phyloP scores from a whole-genome alignment of 1,139 yeast species.

The Taphrina communis region DNA sequence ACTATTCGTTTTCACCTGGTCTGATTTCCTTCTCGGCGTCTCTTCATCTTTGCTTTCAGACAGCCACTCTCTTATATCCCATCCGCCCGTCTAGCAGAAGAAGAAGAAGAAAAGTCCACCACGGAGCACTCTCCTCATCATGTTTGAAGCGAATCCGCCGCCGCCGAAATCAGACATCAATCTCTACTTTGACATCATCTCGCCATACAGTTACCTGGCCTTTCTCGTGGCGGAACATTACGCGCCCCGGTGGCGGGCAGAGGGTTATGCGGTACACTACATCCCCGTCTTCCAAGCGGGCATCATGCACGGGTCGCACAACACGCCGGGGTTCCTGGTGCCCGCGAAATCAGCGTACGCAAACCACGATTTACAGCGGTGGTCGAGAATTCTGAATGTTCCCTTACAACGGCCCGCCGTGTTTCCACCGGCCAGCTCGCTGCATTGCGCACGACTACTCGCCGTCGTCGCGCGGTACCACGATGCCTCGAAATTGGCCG shows the following conservation, averaged over 20 bases:
- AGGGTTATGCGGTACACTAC: conserved; percentile 30
- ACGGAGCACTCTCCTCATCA: background rate
- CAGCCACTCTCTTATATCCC: no score
- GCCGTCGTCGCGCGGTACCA: conserved; percentile 24
- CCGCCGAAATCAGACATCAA: conserved; percentile 22
- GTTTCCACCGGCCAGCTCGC: background rate
- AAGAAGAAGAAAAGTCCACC: no score
- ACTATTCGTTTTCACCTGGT: no score
- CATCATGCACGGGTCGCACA: conserved; percentile 19
- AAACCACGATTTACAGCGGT: background rate
- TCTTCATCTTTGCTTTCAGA: no score
- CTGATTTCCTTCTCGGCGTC: no score
- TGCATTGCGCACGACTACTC: conserved; percentile 14
- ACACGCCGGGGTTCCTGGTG: conserved; percentile 3
- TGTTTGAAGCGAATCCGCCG: conserved; percentile 24
- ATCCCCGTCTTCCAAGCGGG: conserved; percentile 20
- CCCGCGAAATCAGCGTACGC: background rate
- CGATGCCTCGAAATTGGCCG: conserved; percentile 1
- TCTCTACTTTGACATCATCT: conserved; percentile 28
- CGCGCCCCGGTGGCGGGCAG: conserved; percentile 16
- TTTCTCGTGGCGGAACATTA: conserved; percentile 17
- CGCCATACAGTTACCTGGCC: conserved; percentile 25
- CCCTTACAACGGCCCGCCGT: background rate
- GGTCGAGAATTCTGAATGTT: background rate
- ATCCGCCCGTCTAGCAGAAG: no score